phyloP scores from a whole-genome alignment of 2,329 filamentous ascomycete genomes.

The Blastomyces parvus region DNA sequence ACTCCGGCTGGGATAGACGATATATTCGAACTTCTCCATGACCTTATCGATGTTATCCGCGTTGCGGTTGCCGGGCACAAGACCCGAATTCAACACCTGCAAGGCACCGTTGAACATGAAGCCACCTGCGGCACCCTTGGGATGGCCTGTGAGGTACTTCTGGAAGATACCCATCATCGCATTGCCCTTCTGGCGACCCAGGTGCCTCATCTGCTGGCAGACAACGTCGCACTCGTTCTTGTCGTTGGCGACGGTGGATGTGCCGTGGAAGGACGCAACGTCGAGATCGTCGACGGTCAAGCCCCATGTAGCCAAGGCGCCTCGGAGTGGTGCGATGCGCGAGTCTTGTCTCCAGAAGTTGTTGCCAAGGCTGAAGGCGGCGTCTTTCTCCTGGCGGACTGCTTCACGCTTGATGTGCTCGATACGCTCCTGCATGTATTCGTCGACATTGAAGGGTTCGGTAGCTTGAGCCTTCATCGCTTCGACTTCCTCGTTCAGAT shows the following conservation, averaged over 20 bases:
- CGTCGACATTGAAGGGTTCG: slow-evolving; percentile 64
- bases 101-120: slow-evolving; percentile 99
- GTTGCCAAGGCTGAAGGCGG: slow-evolving; percentile 86
- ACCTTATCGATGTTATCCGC: slow-evolving; percentile 93
- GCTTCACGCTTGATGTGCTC: slow-evolving; percentile 82
- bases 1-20: slow-evolving; percentile 88
- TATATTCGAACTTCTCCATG: slow-evolving; percentile 97
- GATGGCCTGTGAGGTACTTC: slow-evolving; percentile 97
- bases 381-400: slow-evolving; percentile 82
- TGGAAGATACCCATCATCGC: slow-evolving; percentile 96
- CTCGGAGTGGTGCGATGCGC: slow-evolving; percentile 87
- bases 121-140: slow-evolving; percentile 96
- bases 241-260: slow-evolving; percentile 96
- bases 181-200: slow-evolving; percentile 93
- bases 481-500: slow-evolving; percentile 81
- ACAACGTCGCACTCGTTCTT: slow-evolving; percentile 99
- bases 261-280: slow-evolving; percentile 97
- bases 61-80: slow-evolving; percentile 95
- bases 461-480: slow-evolving; percentile 75
- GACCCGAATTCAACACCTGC: slow-evolving; percentile 85
- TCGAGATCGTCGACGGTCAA: slow-evolving; percentile 92
- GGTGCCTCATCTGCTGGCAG: slow-evolving; percentile 89
- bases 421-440: slow-evolving; percentile 77
- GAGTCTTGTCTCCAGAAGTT: slow-evolving; percentile 98
- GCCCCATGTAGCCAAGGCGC: slow-evolving; percentile 94